phyloP scores from a whole-genome alignment of 1,284 basidiomycete genomes.

The Schizopora paradoxa region DNA sequence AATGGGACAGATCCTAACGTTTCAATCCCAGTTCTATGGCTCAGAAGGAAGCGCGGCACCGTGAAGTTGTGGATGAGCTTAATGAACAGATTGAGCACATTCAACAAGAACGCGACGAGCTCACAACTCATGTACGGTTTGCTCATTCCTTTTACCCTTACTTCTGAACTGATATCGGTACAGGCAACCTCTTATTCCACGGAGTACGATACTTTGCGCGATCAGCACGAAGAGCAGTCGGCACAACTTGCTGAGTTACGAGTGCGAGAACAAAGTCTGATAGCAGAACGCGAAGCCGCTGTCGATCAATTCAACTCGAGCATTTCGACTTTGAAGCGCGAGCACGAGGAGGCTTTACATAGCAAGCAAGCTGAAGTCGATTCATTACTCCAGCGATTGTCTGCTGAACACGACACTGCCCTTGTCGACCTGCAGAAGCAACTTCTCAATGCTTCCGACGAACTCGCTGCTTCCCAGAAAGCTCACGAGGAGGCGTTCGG shows the following conservation, averaged over 20 bases:
- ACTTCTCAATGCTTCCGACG: constrained; percentile 37
- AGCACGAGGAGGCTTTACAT: constrained; percentile 32
- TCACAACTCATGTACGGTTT: constrained; percentile 64
- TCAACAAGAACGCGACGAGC: constrained; percentile 72
- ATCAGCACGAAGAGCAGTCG: too few relatives aligned
- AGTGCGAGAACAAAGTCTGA: constrained; percentile 9
- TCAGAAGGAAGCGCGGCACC: constrained; percentile 84
- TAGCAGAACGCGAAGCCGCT: constrained; percentile 39
- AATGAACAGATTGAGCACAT: constrained; percentile 62
- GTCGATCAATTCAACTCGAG: constrained; percentile 41
- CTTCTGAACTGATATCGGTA: constrained; percentile 3
- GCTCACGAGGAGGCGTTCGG: constrained; percentile 51
- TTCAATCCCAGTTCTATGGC: constrained; percentile 74
- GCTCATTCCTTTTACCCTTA: background rate
- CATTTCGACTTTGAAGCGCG: constrained; percentile 26
- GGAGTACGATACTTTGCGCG: constrained; percentile 71
- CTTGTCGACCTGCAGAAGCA: constrained; percentile 37
- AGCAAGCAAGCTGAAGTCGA: constrained; percentile 23
- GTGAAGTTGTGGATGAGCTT: constrained; percentile 69
- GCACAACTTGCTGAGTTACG: too few relatives aligned
- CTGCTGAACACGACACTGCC: constrained; percentile 30
- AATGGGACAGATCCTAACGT: constrained; percentile 12
- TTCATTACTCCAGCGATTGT: constrained; percentile 14
- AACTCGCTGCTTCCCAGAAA: constrained; percentile 42
- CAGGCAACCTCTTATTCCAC: constrained; percentile 82